Base-by-base conservation (phyloP, 805 yeast species). In the Suhomyces kilbournensis region DNA sequence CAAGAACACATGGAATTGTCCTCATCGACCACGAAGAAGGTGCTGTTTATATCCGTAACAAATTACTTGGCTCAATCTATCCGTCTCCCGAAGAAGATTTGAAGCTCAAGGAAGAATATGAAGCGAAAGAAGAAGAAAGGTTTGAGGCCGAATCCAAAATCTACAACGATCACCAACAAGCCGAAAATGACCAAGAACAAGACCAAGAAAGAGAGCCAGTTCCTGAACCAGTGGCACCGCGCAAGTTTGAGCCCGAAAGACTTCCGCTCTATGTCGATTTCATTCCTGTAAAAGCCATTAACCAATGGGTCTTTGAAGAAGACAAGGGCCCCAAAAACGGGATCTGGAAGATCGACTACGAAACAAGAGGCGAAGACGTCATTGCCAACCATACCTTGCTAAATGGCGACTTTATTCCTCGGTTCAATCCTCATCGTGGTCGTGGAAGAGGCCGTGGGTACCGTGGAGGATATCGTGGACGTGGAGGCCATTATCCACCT, bases 221-320 rank as follows among this genome's bases (percentile, higher is more conserved):
- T 6, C 19, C 30, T 22, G 47, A 45, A 20, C 47, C 47, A 14
- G 38, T 49, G 12, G 50, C 56, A 4, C 67, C 67, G 8, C 50
- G 56, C 34, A 50, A 60, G 34, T 61, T 42, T 44, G 44, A 48
- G 8, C 38, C 46, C 2, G 54, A 54, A 26, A 59, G 70, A 55
- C 62, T 59, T 46, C 64, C 65, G 8, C 53, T 76, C 34, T 76
- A 60, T 57, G 70, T 74, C 42, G 81, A 77, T 55, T 77, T 62
- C 56, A 69, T 77, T 40, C 80, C 80, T 0, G 79, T 75, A 20
- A 72, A 74, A 54, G 78, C 78, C 15, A 67, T 75, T 3, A 72
- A 71, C 50, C 68, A 67, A 42, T 77, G 81, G 80, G 73, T 76
- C 14, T 78, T 67, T 56, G 78, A 76, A 58, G 82, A 77, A 53